Evolutionary conservation across 2,329 filamentous ascomycete species (phyloP), one percentile per base, ranked within the genome.

Genomic region (Apiospora sp.): DNA sequence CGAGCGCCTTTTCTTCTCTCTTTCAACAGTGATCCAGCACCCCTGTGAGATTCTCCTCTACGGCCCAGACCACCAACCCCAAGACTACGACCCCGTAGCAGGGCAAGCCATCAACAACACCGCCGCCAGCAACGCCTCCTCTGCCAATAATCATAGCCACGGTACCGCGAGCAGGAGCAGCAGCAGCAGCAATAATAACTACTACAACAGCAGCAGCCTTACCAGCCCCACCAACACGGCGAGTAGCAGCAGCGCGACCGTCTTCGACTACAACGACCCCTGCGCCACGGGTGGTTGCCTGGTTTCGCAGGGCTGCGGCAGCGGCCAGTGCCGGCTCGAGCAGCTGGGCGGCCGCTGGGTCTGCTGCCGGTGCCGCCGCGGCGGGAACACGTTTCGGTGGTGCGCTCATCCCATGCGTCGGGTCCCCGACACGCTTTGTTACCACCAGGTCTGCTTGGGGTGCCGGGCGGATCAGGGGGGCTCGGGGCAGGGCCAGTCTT

Each of bases 361-460:
- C 19, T 89, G 87, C 76, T 89, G 87, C 77, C 81, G 79, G 72
- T 89, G 87, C 75, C 77, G 79, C 4, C 81, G 85, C 7, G 85
- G 85, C 8, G 84, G 81, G 6, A 89, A 89, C 73, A 79, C 81
- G 5, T 83, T 83, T 68, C 80, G 81, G 30, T 85, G 81, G 80
- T 89, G 87, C 75, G 79, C 83, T 46, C 84, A 87, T 73, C 83
- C 80, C 71, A 84, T 85, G 82, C 82, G 80, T 71, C 82, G 81
- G 16, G 84, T 85, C 73, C 85, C 86, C 13, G 84, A 88, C 74
- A 86, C 85, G 1, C 85, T 88, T 64, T 89, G 87, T 78, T 87
- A 87, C 74, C 87, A 89, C 73, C 79, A 80, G n/a, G 83, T 87
- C 69, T 89, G 87, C 76, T 78, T 80, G 51, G 76, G 75, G 4